Base-by-base conservation (phyloP, 208 protist species). In the Vickermania ingenoplastis region DNA sequence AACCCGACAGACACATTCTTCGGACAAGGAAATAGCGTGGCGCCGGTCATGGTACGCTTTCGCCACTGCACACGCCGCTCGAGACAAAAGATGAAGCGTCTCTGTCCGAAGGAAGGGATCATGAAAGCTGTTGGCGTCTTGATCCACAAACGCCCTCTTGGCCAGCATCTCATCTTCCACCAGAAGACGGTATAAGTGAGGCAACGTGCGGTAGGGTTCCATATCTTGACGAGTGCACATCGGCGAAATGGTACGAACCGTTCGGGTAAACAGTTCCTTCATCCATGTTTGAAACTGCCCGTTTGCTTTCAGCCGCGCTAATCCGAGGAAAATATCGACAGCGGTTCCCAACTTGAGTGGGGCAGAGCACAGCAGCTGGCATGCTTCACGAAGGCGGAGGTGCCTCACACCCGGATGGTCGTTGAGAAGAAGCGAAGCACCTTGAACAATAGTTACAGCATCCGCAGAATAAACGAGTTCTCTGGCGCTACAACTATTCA, bases 171-270 rank as follows among this genome's bases (percentile, higher is more conserved):
- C 27, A 27, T 57, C 11, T 5, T 4, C 53, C 5, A 31, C 3
- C 4, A 57, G 27, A 14, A 57, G 26, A 5, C 53, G 53, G 53
- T 57, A 57, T 3, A 57, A 4, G 53, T 57, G 53, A 2, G 22
- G 53, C 5, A 57, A 26, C 17, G 3, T 31, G 25, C 17, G 3
- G 5, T 31, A 14, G 5, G 23, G 4, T 17, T 7, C 36, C 7
- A 45, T n/a, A 45, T 45, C 36, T 45, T 45, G 11, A 17, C 36
- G 36, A 17, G 11, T 45, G 36, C 7, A n/a, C 11, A 17, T 17
- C 7, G 36, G 36, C 11, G 17, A 45, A 7, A 45, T 17, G 7
- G 17, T 45, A 7, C 17, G 11, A 17, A 45, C 17, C 36, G 17
- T 45, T 45, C 36, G 36, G 17, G 17, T 7, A 45, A 45, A 17